Percentiles rank a stretch among this genome's conserved stretches.
These are phyloP conservation scores for Euptelea pleiosperma DNA, from an alignment of 164 flowering plant genomes.

Conservation along the genomic window DNA sequence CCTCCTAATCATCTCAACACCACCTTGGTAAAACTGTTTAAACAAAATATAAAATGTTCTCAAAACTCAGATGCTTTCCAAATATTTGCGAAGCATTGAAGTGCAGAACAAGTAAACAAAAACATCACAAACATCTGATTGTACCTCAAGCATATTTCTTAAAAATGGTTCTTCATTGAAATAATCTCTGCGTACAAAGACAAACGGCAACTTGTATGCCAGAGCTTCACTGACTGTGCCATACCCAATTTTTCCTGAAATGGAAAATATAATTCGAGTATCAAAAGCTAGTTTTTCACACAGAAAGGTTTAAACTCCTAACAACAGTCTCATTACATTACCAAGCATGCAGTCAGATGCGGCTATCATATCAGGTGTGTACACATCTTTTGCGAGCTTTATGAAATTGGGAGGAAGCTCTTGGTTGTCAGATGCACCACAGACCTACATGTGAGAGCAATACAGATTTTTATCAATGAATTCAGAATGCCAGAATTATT, in stretches of 20 bases:
- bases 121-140: background rate
- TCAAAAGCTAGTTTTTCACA: background rate
- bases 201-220: conserved; percentile 89
- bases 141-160: conserved; percentile 97
- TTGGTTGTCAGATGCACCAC: conserved; percentile 83
- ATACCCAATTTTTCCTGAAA: conserved; percentile 94
- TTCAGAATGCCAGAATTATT: background rate
- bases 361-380: conserved; percentile 91
- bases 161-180: conserved; percentile 95
- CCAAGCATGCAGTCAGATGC: conserved; percentile 99
- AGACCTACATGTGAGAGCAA: conserved; percentile 48
- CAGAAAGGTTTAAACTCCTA: background rate
- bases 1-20: conserved; percentile 98
- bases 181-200: conserved; percentile 94
- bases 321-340: conserved; percentile 18
- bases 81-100: conserved; percentile 1
- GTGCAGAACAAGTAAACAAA: background rate
- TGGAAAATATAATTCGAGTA: background rate
- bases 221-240: conserved; percentile 95
- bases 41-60: background rate
- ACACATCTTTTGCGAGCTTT: conserved; percentile 83
- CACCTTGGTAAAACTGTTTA: conserved; percentile 74
- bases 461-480: background rate
- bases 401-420: conserved; percentile 84
- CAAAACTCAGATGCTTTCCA: conserved; percentile 7